phyloP scores from a whole-genome alignment of 495 filamentous ascomycete species.

The Trypethelium eluteriae region DNA sequence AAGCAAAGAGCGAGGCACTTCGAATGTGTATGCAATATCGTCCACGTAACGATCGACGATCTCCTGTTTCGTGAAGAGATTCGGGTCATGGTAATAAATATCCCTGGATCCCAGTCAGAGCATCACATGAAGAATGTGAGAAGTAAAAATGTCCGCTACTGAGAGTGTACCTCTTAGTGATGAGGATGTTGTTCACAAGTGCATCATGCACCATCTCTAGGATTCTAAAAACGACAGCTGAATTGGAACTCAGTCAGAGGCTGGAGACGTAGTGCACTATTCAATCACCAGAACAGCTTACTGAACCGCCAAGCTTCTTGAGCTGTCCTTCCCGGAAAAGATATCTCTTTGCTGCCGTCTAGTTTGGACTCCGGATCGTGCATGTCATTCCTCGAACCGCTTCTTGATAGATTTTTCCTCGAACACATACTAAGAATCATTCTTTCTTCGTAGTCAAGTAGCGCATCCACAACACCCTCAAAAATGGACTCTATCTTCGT shows the following conservation, averaged over 20 bases:
- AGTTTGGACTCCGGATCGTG: not conserved
- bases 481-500: conserved; percentile 48
- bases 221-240: conserved; percentile 57
- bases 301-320: conserved; percentile 63
- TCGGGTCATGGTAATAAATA: conserved; percentile 81
- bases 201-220: conserved; percentile 65
- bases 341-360: conserved; percentile 26
- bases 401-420: conserved; percentile 25
- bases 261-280: not conserved
- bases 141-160: not conserved
- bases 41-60: conserved; percentile 75
- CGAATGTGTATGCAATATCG: conserved; percentile 72
- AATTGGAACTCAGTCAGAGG: not conserved
- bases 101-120: conserved; percentile 48
- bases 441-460: conserved; percentile 37
- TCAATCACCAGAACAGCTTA: conserved; percentile 30
- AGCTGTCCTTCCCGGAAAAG: conserved; percentile 51
- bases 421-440: conserved; percentile 41
- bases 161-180: conserved; percentile 64
- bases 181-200: conserved; percentile 50
- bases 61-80: conserved; percentile 66
- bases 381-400: conserved; percentile 4
- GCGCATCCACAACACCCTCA: conserved; percentile 43
- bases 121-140: not conserved
- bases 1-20: conserved; percentile 51